Conservation (phyloP, 169 alveolate genomes). For the Plasmodium relictum region DNA sequence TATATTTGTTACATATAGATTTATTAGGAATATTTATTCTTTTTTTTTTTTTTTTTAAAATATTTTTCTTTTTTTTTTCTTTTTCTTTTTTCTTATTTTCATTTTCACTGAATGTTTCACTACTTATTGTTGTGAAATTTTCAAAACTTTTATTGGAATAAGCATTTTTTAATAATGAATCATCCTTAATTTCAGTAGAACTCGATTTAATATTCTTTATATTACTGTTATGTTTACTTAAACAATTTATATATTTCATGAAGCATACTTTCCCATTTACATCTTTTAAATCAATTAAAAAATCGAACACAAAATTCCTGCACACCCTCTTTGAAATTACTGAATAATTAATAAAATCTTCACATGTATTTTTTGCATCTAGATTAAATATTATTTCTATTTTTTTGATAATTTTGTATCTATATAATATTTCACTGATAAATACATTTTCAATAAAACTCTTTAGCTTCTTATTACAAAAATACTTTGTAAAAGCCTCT, state of each 20-base stretch:
- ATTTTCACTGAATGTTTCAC: neutral
- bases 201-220: neutral
- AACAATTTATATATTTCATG: neutral
- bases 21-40: constrained; percentile 1
- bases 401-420: constrained; percentile 63
- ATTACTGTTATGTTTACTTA: neutral
- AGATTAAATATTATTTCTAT: constrained; percentile 43
- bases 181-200: neutral
- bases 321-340: constrained; percentile 20
- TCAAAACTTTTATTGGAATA: constrained; percentile 3
- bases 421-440: constrained; percentile 68
- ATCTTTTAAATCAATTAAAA: constrained; percentile 43
- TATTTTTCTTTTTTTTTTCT: neutral
- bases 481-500: constrained; percentile 23
- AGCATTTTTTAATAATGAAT: neutral
- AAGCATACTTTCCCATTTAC: constrained; percentile 29
- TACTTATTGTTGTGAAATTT: neutral
- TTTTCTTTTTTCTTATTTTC: constrained; percentile 6
- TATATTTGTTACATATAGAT: constrained; percentile 33
- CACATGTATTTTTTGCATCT: constrained; percentile 2
- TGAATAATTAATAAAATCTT: constrained; percentile 22
- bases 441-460: constrained; percentile 24
- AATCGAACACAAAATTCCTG: constrained; percentile 25
- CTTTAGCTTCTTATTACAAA: neutral
- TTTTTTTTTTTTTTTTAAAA: constrained; percentile 4